Conservation (phyloP, 371 early-diverging fungal species). For the Mortierella sp. region DNA sequence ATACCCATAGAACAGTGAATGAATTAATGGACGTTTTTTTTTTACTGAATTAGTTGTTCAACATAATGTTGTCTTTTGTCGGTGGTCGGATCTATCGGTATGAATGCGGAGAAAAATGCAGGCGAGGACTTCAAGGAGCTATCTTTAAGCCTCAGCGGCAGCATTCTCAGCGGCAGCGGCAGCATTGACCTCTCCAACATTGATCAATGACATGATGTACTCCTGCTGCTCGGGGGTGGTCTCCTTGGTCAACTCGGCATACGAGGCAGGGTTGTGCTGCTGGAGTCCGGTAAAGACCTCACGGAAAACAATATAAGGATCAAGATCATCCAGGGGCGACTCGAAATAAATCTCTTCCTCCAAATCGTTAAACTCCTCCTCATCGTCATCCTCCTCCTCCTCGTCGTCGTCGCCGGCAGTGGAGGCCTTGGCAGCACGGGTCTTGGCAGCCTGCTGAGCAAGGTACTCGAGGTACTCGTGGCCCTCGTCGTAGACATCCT, state of each 20-base stretch:
- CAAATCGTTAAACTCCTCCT: conserved; percentile 66
- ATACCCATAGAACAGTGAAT: too few relatives aligned
- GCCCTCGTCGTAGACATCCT: conserved; percentile 71
- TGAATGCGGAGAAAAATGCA: neutral
- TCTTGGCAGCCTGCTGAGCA: conserved; percentile 66
- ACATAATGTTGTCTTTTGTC: neutral
- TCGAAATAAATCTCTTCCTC: conserved; percentile 87
- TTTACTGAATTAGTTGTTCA: neutral
- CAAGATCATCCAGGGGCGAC: conserved; percentile 88
- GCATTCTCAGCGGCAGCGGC: conserved; percentile 25
- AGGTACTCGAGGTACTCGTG: conserved; percentile 76
- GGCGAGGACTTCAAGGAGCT: neutral
- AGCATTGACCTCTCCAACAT: conserved; percentile 37
- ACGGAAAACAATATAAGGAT: conserved; percentile 84
- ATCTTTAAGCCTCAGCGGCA: conserved; percentile 21
- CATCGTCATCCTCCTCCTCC: conserved; percentile 70
- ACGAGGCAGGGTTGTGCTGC: conserved; percentile 63
- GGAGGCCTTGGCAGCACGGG: conserved; percentile 27
- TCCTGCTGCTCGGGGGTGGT: conserved; percentile 60
- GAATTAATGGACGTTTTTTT: too few relatives aligned
- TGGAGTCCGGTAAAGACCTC: conserved; percentile 64
- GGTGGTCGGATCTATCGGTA: neutral
- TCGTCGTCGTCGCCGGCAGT: conserved; percentile 30
- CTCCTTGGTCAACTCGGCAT: conserved; percentile 63
- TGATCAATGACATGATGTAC: conserved; percentile 34